Evolutionary conservation across 2,329 filamentous ascomycete species (phyloP), one percentile per base, ranked within the genome.

Genomic region (Bretziella fagacearum): DNA sequence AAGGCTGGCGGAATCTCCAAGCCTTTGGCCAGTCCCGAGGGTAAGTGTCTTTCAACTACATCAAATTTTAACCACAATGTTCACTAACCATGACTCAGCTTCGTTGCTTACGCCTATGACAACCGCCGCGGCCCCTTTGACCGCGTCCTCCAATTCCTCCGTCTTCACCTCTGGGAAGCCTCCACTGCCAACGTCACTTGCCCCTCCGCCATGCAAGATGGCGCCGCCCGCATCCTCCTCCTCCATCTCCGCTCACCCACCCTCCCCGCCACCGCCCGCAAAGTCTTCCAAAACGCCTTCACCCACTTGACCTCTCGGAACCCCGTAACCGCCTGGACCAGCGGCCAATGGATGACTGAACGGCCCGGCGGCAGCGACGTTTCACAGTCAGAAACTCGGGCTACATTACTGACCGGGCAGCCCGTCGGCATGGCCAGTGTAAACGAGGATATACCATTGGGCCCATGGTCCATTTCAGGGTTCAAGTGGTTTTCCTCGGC

Each of bases 261-360:
- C 0, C 59, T 62, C 7, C 52, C 56, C 26, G 47, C 54, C 0
- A 52, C 56, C 2, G 57, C 64, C 51, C 60, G 61, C 6, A 53
- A 54, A 15, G 68, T 76, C 0, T 66, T 77, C 41, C 62, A 68
- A 30, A 65, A 71, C 33, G 71, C 71, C 3, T 74, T 68, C 52
- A 55, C 60, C 4, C 68, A 69, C 10, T 61, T 82, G 3, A 72
- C 63, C 1, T 73, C 69, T 3, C 63, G 70, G 3, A 66, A 79
- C 20, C 55, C 60, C 0, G 36, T 25, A 3, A 53, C 60, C 15
- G 71, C 73, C 0, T 84, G 79, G 80, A 84, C 79, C 0, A 80
- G 73, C 33, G 79, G 79, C 0, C 80, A 84, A 57, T 84, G 81
- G 80, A 84, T 84, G 80, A 84, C 80, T 0, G 79, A 84, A 54